phyloP scores from a whole-genome alignment of 805 yeast species.

The Lipomyces oligophaga region DNA sequence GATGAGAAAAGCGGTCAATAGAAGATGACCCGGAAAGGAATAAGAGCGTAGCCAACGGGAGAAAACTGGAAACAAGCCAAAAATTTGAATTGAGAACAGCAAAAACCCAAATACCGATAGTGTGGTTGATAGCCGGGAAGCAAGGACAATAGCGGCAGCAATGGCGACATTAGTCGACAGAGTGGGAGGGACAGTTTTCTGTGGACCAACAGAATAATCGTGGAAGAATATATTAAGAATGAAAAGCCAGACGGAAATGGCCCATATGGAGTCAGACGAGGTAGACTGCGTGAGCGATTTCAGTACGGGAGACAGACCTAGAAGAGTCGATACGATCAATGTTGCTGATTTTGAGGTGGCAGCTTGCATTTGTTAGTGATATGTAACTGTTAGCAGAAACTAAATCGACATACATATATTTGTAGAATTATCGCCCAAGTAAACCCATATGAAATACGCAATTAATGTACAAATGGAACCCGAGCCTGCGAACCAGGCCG shows the following conservation, averaged over 20 bases:
- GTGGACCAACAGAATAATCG: slow-evolving; percentile 55
- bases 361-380: neutral
- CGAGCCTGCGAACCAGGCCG: slow-evolving; percentile 35
- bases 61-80: slow-evolving; percentile 69
- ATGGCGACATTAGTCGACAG: slow-evolving; percentile 78
- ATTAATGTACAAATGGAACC: slow-evolving; percentile 34
- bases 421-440: slow-evolving; percentile 8
- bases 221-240: slow-evolving; percentile 62
- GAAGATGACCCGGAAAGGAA: slow-evolving; percentile 22
- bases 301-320: slow-evolving; percentile 83
- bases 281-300: slow-evolving; percentile 85
- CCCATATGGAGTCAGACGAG: slow-evolving; percentile 93
- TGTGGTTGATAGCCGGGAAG: slow-evolving; percentile 77
- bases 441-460: slow-evolving; percentile 34
- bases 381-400: neutral
- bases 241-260: slow-evolving; percentile 75
- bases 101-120: slow-evolving; percentile 80
- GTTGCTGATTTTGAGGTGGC: slow-evolving; percentile 53
- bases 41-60: slow-evolving; percentile 54
- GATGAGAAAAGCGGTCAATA: slow-evolving; percentile 18
- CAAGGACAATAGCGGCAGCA: slow-evolving; percentile 81
- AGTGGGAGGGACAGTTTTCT: slow-evolving; percentile 40
- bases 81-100: slow-evolving; percentile 63
- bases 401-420: slow-evolving; percentile 5
- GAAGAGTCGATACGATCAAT: slow-evolving; percentile 63